Base-by-base conservation (phyloP, 176 grass and related monocot genomes). In the Tuctoria greenei region DNA sequence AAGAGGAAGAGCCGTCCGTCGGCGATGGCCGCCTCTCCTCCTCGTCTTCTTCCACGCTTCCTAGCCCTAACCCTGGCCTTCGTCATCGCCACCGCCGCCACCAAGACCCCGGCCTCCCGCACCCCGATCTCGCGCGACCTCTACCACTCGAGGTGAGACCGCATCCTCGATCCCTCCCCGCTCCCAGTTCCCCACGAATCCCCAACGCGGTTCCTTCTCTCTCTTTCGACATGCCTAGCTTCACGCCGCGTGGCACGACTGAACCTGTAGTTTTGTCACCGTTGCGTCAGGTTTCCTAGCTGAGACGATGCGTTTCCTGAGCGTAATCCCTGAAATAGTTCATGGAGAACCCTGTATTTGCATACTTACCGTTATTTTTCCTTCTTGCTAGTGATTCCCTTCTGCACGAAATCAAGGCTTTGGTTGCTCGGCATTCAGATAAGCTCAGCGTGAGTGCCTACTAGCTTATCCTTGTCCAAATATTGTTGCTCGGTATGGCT, bases 121-220 rank as follows among this genome's bases (percentile, higher is more conserved):
- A 90, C 81, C 70, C 72, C 81, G 66, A 90, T 92, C 65, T 88
- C 87, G 64, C 74, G 52, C 71, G 54, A 81, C 58, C 85, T 92
- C 89, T 99, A 99, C 79, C 95, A 90, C 82, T 86, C 91, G 65
- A 99, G 95, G 95, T 94, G 69, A 77, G 75, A n/a, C 46, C 50
- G 10, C 44, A 17, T 50, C 41, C 7, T 39, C 72, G 3, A 6
- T 16, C 44, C 18, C n/a, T 7, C 0, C 26, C 14, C 39, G 2
- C 16, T 5, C n/a, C 55, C 17, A 8, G 0, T 25, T 13, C 18
- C 5, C 14, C n/a, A 2, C 20, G 28, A 61, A 61, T 36, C 13
- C 28, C 6, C 0, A n/a, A n/a, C n/a, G 4, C 5, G 8, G 2
- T 77, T 67, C 18, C 49, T 17, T 3, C 64, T 17, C 14, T 3